These are phyloP conservation scores for Neurospora sp. DNA, from an alignment of 495 filamentous ascomycete genomes.

Conservation along the genomic window DNA sequence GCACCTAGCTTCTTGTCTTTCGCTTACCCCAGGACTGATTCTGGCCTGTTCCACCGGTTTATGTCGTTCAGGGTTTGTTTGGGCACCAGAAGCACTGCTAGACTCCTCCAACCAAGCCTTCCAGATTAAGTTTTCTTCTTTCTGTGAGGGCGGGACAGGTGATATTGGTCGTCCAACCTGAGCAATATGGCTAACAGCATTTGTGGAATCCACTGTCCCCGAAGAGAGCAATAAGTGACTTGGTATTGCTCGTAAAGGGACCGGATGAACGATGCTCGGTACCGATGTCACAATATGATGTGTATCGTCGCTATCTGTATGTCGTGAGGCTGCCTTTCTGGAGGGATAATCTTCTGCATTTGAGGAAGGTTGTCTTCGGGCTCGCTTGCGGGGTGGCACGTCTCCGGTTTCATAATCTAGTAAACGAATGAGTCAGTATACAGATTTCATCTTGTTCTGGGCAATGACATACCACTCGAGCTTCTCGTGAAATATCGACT, in stretches of 20 bases:
- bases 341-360: background rate
- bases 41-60: background rate
- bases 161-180: slow-evolving; percentile 10
- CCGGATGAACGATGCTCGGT: slow-evolving; percentile 4
- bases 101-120: slow-evolving; percentile 11
- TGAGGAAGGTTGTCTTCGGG: background rate
- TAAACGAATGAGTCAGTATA: background rate
- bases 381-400: background rate
- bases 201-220: slow-evolving; percentile 6
- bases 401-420: background rate
- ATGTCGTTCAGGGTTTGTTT: background rate
- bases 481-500: background rate
- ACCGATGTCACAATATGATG: slow-evolving; percentile 5
- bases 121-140: slow-evolving; percentile 11
- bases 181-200: slow-evolving; percentile 14
- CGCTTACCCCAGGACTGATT: slow-evolving; percentile 21
- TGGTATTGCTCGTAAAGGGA: slow-evolving; percentile 8
- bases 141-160: slow-evolving; percentile 13
- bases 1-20: background rate
- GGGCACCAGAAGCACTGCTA: slow-evolving; percentile 1
- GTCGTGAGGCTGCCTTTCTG: background rate
- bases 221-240: background rate
- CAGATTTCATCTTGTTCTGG: background rate
- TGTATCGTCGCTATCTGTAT: slow-evolving; percentile 2
- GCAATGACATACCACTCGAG: background rate